Base-by-base conservation (phyloP, 345 rosid species). In the Salix suchowensis region DNA sequence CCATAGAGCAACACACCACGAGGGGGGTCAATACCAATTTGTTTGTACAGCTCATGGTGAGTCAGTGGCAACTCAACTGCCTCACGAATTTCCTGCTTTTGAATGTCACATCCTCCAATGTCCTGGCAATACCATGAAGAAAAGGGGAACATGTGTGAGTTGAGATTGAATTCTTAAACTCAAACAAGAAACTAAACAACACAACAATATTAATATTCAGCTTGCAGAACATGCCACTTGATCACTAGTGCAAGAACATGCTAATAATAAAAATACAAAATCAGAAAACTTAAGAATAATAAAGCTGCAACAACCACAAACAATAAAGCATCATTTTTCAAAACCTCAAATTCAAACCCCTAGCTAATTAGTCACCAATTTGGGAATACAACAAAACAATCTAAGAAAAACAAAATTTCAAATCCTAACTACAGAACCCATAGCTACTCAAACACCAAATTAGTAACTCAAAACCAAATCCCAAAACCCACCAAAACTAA, bases 71-170 rank as follows among this genome's bases (percentile, higher is more conserved):
- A 84, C 87, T 95, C 98, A 71, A 95, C 98, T 7, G 98, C 98
- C 86, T 95, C 98, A n/a, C 98, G 96, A 81, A 95, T 95, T 80
- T 96, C 99, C 87, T 96, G 99, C 79, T 96, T 96, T 84, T 96
- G 99, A 78, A 93, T 91, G 82, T 95, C 99, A 30, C 99, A 95
- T 69, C 99, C 99, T 82, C 99, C 99, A 82, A 95, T 95, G 82
- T 95, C 99, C 99, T 95, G 67, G 73, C 30, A 78, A 61, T 30
- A 50, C 12, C 1, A 21, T 44, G 16, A 11, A 71, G 21, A 60
- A 44, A 40, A 19, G 65, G 26, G 23, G 34, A 60, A 68, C 18
- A 72, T 37, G 12, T 5, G 3, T 26, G 13, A 34, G 37, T 32
- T 23, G 28, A 58, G 62, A 4, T 58, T 58, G 24, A 11, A n/a